Evolutionary conservation across 768 basidiomycete genomes (phyloP), one percentile per base, ranked within the genome.

Genomic region (Inosperma sp.): DNA sequence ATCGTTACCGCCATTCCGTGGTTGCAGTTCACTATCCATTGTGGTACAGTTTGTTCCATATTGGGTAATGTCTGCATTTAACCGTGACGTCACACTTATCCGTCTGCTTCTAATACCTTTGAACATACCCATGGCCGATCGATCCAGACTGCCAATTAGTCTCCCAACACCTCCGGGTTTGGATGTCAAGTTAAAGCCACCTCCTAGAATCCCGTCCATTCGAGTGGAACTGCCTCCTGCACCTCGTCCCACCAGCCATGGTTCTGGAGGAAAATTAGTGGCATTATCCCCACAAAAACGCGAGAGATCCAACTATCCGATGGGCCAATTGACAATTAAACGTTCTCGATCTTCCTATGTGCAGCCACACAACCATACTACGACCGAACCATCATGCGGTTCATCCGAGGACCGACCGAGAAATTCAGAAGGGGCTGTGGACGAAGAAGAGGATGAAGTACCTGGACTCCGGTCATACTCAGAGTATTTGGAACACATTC

Each of bases 401-500:
- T n/a, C n/a, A n/a, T n/a, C n/a, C n/a, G n/a, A n/a, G n/a, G n/a
- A n/a, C n/a, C n/a, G n/a, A 35, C 23, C 14, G 2, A 19, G 45
- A n/a, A 33, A 19, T 16, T n/a, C 33, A 7, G 14, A 34, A 8
- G 45, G 30, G 10, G 33, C n/a, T 30, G 31, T 23, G 7, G 21
- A 16, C 9, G 31, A 30, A 1, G 42, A 34, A 14, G 31, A 31
- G 43, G 3, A 2, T 6, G n/a, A n/a, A n/a, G n/a, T n/a, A n/a
- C n/a, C n/a, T n/a, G n/a, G n/a, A n/a, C n/a, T n/a, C n/a, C 30
- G 9, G 3, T 35, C 45, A 1, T 48, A 48, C 16, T 37, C 25
- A 9, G 12, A 48, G 5, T 48, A 48, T 12, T 37, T 48, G 46
- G 46, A 48, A 19, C 29, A 12, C 3, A 37, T 48, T 19, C 46